Base-by-base conservation (phyloP, 139 green algal genomes). In the Micractinium sp. region DNA sequence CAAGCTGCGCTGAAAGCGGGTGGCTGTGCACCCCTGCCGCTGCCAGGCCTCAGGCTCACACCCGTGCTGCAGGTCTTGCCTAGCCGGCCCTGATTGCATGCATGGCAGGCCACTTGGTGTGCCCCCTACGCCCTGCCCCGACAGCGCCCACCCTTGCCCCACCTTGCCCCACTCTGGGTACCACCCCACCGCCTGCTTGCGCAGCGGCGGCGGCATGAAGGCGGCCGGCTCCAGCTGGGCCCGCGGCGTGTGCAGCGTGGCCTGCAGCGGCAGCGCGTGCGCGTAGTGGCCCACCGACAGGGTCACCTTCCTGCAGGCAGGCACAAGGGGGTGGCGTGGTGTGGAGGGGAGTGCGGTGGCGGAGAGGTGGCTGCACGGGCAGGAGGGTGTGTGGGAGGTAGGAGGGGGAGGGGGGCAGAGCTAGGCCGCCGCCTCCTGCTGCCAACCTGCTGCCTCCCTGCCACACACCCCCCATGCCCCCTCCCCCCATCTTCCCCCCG, bases 171-270 rank as follows among this genome's bases (percentile, higher is more conserved):
- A 88, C 31, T 88, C 84, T 0, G 84, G 84, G 31, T 88, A 47
- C 84, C 84, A 88, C 29, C 84, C 84, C 18, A 71, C 69, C 0
- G 84, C 84, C 39, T 69, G 31, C 9, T 39, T 56, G 39, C 84
- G 84, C 84, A 88, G 67, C 41, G 84, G 84, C 39, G 84, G 84
- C 41, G 84, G 84, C 84, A 81, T 13, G 84, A 63, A 88, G 23
- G 38, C 33, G 47, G 69, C 69, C 0, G 84, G 84, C 39, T 88
- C 84, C 39, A 88, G 7, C 18, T 0, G 3, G 29, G 53, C 84
- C 4, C 67, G 67, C 41, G 84, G 84, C 16, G 69, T 31, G 63
- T 31, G 16, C 39, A 81, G 84, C 29, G 84, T 69, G 39, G 69
- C 31, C 12, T 81, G 69, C 84, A 82, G 84, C 61, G 82, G 82